Evolutionary conservation across 495 filamentous ascomycete genomes (phyloP), one percentile per base, ranked within the genome.

Genomic region (Rhizodiscina lignyota): DNA sequence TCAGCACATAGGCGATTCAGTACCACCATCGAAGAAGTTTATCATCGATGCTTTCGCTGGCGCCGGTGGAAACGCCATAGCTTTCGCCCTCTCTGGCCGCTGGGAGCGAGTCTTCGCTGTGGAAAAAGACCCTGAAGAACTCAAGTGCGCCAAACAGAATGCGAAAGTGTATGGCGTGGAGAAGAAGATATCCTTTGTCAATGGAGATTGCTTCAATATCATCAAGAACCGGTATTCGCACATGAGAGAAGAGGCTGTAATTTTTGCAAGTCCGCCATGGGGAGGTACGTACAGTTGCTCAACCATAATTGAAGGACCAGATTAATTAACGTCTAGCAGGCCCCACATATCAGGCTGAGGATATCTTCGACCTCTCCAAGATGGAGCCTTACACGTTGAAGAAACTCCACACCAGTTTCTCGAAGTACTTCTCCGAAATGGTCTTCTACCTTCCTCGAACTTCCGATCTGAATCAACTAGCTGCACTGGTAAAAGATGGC

Each of bases 201-300:
- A 75, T 32, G 85, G 79, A 8, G 85, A 96, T 51, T 83, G 73
- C 50, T 87, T 97, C 49, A 59, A 66, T 4, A 54, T 75, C 18
- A 39, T 80, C 8, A 38, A 38, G 24, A 48, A 30, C 29, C 38
- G 48, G 22, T 45, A 51, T 21, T 11, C 6, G 13, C 32, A n/a
- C 2, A 21, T 38, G 34, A 38, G 23, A 12, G 50, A 51, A 30
- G 35, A 51, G 6, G 76, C 76, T 22, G 66, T 80, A 8, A 49
- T 94, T 1, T 97, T 96, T 59, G 80, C 77, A 4, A 93, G 83
- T 44, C 89, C 89, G 22, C 89, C 89, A 0, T 97, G 89, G 89
- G 89, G 89, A 40, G 89, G 74, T 77, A 58, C 43, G 67, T 49
- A 22, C 12, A 26, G 21, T 21, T 6, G 1, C n/a, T n/a, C n/a